A percentile compares a stretch with the other conserved stretches of the same genome.
Evolutionary conservation across 202 grass and related monocot species (phyloP).

Genomic region (Carex sylvatica): DNA sequence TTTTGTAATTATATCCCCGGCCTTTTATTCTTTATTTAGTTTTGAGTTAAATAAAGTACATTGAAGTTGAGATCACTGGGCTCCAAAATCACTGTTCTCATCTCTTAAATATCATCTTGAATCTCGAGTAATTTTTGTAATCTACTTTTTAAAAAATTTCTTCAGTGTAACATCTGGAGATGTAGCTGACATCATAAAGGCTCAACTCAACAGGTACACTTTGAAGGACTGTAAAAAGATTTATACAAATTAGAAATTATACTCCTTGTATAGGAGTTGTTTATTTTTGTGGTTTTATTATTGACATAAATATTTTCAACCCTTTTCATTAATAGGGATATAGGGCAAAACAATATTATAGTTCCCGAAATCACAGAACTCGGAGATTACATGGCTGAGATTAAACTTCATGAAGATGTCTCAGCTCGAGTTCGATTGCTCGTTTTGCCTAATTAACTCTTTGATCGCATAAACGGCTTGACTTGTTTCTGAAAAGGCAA

Average conservation of each 20-base stretch:
- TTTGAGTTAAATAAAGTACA: not conserved
- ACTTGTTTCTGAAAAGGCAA: not conserved
- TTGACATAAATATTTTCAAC: not conserved
- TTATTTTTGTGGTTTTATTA: conserved; percentile 5
- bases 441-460: conserved; percentile 61
- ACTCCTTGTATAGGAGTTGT: not conserved
- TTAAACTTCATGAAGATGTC: conserved; percentile 87
- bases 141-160: not conserved
- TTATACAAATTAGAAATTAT: not conserved
- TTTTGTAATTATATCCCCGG: not conserved
- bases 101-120: not conserved
- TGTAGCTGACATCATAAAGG: conserved; percentile 87
- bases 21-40: not conserved
- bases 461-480: not conserved
- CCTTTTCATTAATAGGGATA: conserved; percentile 45
- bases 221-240: not conserved
- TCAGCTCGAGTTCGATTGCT: conserved; percentile 66
- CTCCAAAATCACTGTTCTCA: not conserved
- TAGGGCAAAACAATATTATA: conserved; percentile 58
- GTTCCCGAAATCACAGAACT: conserved; percentile 87
- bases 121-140: not conserved
- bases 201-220: conserved; percentile 72
- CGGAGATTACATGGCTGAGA: conserved; percentile 78
- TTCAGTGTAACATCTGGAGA: conserved; percentile 85
- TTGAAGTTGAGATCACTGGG: not conserved